Evolutionary conservation across 352 stramenopile species (phyloP).

Genomic region (Phytophthora pini): DNA sequence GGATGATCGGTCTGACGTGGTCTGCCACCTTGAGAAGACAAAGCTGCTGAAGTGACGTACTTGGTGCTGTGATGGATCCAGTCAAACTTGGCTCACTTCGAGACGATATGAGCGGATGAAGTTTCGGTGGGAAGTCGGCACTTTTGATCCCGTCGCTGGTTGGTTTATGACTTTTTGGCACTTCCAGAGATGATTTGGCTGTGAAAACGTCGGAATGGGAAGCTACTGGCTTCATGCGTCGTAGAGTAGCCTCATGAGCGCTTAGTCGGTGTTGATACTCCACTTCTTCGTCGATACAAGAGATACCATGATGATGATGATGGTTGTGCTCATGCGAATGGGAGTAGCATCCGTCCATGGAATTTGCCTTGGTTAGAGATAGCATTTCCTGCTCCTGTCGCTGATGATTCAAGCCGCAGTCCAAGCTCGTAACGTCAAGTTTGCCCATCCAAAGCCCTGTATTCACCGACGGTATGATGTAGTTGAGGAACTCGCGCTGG

Average conservation of each 20-base stretch:
- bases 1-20: constrained; percentile 46
- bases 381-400: constrained; percentile 19
- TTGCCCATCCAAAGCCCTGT: constrained; percentile 64
- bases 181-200: constrained; percentile 25
- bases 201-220: constrained; percentile 41
- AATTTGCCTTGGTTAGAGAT: constrained; percentile 8
- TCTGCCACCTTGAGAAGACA: constrained; percentile 64
- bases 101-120: constrained; percentile 26
- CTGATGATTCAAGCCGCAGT: constrained; percentile 8
- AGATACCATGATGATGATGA: constrained; percentile 24
- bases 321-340: constrained; percentile 37
- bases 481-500: constrained; percentile 80
- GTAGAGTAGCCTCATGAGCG: constrained; percentile 25
- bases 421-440: constrained; percentile 4
- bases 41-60: constrained; percentile 48
- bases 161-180: neutral
- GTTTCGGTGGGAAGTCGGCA: neutral
- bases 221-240: constrained; percentile 33
- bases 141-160: neutral
- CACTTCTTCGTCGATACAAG: constrained; percentile 20
- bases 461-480: constrained; percentile 85
- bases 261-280: constrained; percentile 35
- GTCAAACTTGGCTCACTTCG: constrained; percentile 51
- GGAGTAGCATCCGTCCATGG: constrained; percentile 16
- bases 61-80: constrained; percentile 23